Evolutionary conservation across 2,329 filamentous ascomycete genomes (phyloP), one percentile per base, ranked within the genome.

Genomic region (Chrysosporium keratinophilum): DNA sequence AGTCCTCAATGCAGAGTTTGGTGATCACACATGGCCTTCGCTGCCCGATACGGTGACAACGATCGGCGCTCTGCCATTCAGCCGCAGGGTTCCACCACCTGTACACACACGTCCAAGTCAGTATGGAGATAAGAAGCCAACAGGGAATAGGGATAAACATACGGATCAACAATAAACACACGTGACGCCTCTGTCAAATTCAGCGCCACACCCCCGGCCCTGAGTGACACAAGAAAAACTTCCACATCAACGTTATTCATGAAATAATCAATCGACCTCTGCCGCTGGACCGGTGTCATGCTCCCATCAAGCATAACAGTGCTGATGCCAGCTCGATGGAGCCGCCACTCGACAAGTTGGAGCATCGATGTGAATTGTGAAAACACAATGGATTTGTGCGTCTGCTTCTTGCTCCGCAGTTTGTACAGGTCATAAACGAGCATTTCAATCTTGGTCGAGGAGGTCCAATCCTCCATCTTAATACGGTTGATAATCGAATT

Each of bases 61-160:
- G 81, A 68, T 98, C 93, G 2, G 93, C 93, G 57, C 87, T 93
- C 71, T 98, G 93, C 93, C 93, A 98, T 72, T 98, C 93, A 0
- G 91, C 91, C n/a, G 90, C 90, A n/a, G 93, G 93, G 62, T 97
- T 97, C 93, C 93, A 98, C 93, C 93, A 97, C 61, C 86, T 89
- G 60, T 35, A 57, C 33, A 56, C 23, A 3, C n/a, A 41, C 31
- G 14, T 15, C 12, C 14, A 5, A 15, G 46, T 50, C 12, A 50
- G 33, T 50, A 0, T 12, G 5, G 34, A 11, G 14, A 15, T 15
- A 35, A 20, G 15, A 19, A 23, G 42, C 14, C 9, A 41, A 11
- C 7, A 50, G 23, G 12, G 28, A 45, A 6, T 34, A 17, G 44
- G 14, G 42, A 28, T 40, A 41, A 42, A 84, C 86, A 79, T 81